A percentile compares a stretch with the other conserved stretches of the same genome.
Evolutionary conservation across 1,139 yeast species (phyloP).

Genomic region (Pneumocystis murina): DNA sequence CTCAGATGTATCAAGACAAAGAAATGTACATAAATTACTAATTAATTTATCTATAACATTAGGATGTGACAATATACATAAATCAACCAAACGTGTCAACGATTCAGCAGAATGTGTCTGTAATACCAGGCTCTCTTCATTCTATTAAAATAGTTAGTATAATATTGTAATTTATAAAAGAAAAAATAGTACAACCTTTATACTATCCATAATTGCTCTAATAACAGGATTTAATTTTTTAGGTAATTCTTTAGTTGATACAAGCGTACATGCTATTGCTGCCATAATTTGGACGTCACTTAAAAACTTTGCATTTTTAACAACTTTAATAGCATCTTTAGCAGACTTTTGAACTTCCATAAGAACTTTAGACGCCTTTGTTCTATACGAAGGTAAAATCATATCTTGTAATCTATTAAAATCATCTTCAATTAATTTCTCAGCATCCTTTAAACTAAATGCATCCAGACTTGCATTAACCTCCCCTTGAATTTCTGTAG

Average conservation of each 20-base stretch:
- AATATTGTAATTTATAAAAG: not conserved
- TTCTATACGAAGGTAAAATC: constrained; percentile 57
- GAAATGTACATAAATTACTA: constrained; percentile 78
- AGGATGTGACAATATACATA: constrained; percentile 44
- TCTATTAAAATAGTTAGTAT: constrained; percentile 15
- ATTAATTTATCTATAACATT: constrained; percentile 69
- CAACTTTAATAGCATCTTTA: constrained; percentile 51
- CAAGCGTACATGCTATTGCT: constrained; percentile 58
- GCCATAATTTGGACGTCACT: constrained; percentile 56
- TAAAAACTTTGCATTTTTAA: constrained; percentile 37
- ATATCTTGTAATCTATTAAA: constrained; percentile 50
- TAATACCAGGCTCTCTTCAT: constrained; percentile 49
- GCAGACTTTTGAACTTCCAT: constrained; percentile 70
- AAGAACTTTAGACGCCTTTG: constrained; percentile 56
- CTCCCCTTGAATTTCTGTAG: constrained; percentile 88
- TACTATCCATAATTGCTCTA: constrained; percentile 81
- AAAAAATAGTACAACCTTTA: constrained; percentile 30
- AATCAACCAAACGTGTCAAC: constrained; percentile 46
- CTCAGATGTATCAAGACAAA: constrained; percentile 90
- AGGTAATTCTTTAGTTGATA: constrained; percentile 49
- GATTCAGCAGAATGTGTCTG: constrained; percentile 62
- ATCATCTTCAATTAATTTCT: constrained; percentile 47
- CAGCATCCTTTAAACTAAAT: constrained; percentile 66
- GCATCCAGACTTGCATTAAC: constrained; percentile 91
- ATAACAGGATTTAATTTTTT: constrained; percentile 78